Percentiles rank a stretch among this genome's conserved stretches.
Evolutionary conservation across 768 basidiomycete species (phyloP).

Genomic region (Podaxis sp.): DNA sequence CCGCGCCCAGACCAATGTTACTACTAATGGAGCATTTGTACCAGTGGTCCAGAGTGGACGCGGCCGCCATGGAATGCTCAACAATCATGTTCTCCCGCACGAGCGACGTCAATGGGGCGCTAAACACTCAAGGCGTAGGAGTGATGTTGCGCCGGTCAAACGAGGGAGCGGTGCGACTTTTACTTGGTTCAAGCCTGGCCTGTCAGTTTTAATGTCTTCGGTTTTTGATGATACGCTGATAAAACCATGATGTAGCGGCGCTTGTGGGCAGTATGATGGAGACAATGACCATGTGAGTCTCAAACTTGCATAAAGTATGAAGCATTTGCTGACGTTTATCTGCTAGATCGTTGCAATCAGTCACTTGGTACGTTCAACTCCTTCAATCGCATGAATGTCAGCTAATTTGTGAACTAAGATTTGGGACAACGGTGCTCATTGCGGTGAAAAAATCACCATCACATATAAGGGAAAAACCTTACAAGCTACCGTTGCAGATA

Average conservation of each 20-base stretch:
- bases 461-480: constrained; percentile 34
- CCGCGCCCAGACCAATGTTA: neutral
- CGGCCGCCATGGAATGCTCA: neutral
- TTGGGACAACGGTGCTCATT: constrained; percentile 40
- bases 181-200: constrained; percentile 27
- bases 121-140: constrained; percentile 13
- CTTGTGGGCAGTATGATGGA: constrained; percentile 35
- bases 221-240: neutral
- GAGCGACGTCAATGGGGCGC: constrained; percentile 14
- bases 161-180: constrained; percentile 21
- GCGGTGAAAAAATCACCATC: constrained; percentile 46
- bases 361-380: constrained; percentile 29
- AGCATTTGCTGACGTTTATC: neutral
- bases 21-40: neutral
- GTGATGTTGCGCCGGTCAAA: constrained; percentile 8
- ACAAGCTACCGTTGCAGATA: constrained; percentile 44
- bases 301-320: neutral
- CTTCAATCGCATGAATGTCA: neutral
- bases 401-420: constrained; percentile 28
- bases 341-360: constrained; percentile 46
- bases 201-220: constrained; percentile 22
- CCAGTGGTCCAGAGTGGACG: neutral
- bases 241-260: constrained; percentile 32
- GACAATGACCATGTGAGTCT: constrained; percentile 32
- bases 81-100: constrained; percentile 2